phyloP scores from a whole-genome alignment of 148 eudicot species.

The Cornus suecica region DNA sequence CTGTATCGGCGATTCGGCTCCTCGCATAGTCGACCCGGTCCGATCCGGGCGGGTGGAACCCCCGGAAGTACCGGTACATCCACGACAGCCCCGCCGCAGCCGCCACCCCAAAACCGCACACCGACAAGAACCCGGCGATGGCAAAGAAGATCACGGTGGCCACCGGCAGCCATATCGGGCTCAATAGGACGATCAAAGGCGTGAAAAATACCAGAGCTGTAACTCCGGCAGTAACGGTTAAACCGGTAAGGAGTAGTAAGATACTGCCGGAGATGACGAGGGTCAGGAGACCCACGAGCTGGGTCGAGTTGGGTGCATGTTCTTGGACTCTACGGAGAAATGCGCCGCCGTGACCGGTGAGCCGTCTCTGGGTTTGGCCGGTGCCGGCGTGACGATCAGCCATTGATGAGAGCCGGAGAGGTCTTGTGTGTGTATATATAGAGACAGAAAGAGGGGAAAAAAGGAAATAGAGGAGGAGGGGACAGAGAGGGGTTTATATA shows the following conservation, averaged over 20 bases:
- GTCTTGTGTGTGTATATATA: too few species aligned
- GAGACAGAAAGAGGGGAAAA: too few species aligned
- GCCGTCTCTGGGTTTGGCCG: slow-evolving; percentile 8
- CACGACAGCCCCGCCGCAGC: slow-evolving; percentile 40
- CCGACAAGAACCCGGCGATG: slow-evolving; percentile 33
- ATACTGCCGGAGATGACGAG: slow-evolving; percentile 46
- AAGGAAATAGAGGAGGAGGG: background rate
- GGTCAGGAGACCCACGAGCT: slow-evolving; percentile 57
- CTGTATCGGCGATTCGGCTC: slow-evolving; percentile 62
- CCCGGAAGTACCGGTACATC: slow-evolving; percentile 67
- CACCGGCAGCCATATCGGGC: slow-evolving; percentile 80
- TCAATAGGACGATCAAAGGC: slow-evolving; percentile 56
- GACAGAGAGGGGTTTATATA: background rate
- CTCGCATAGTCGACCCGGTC: slow-evolving; percentile 80
- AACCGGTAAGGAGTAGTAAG: slow-evolving; percentile 60
- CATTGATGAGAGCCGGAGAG: slow-evolving; percentile 16
- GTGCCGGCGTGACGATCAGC: slow-evolving; percentile 21
- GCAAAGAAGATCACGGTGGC: slow-evolving; percentile 33
- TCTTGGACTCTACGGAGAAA: slow-evolving; percentile 48
- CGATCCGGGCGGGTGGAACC: slow-evolving; percentile 78
- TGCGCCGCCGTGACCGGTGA: slow-evolving; percentile 15
- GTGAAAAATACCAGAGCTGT: slow-evolving; percentile 55
- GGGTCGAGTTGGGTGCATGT: slow-evolving; percentile 55
- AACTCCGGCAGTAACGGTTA: slow-evolving; percentile 48
- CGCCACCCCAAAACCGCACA: slow-evolving; percentile 42